Percentiles rank a stretch among this genome's conserved stretches.
Evolutionary conservation across 2,329 filamentous ascomycete species (phyloP).

Genomic region (Macrophomina phaseolina): DNA sequence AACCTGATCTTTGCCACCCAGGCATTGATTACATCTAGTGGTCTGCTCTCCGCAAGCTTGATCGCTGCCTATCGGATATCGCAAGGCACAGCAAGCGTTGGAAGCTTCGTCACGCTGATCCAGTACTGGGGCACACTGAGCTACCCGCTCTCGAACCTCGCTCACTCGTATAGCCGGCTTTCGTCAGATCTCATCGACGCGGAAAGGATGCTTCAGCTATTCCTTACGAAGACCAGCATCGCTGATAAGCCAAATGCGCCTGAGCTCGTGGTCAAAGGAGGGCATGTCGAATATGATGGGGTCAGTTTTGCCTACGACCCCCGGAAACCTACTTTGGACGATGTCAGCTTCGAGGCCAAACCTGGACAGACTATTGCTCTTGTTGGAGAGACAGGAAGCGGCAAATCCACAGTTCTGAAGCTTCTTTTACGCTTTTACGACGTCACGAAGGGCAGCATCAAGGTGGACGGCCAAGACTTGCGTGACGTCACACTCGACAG

Average conservation of each 20-base stretch:
- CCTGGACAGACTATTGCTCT: slow-evolving; percentile 64
- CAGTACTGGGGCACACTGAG: slow-evolving; percentile 65
- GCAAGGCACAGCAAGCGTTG: slow-evolving; percentile 47
- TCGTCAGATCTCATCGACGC: slow-evolving; percentile 30
- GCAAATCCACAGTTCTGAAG: slow-evolving; percentile 68
- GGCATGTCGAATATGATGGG: slow-evolving; percentile 60
- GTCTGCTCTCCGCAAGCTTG: slow-evolving; percentile 56
- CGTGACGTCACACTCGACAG: slow-evolving; percentile 63
- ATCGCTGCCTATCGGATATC: slow-evolving; percentile 63
- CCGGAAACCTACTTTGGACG: slow-evolving; percentile 57
- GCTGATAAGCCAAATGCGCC: slow-evolving; percentile 20
- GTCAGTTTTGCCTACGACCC: slow-evolving; percentile 63
- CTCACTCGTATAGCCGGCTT: slow-evolving; percentile 27
- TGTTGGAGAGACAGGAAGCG: slow-evolving; percentile 67
- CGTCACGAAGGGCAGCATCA: slow-evolving; percentile 59
- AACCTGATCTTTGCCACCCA: slow-evolving; percentile 44
- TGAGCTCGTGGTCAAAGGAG: slow-evolving; percentile 52
- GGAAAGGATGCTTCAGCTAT: slow-evolving; percentile 30
- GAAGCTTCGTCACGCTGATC: slow-evolving; percentile 69
- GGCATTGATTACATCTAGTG: slow-evolving; percentile 55
- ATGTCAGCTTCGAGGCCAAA: slow-evolving; percentile 56
- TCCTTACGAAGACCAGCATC: slow-evolving; percentile 29
- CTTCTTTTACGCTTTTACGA: slow-evolving; percentile 68
- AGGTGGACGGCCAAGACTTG: slow-evolving; percentile 65
- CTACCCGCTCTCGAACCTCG: slow-evolving; percentile 52